phyloP scores from a whole-genome alignment of 495 filamentous ascomycete species.

The Neurospora sp. region DNA sequence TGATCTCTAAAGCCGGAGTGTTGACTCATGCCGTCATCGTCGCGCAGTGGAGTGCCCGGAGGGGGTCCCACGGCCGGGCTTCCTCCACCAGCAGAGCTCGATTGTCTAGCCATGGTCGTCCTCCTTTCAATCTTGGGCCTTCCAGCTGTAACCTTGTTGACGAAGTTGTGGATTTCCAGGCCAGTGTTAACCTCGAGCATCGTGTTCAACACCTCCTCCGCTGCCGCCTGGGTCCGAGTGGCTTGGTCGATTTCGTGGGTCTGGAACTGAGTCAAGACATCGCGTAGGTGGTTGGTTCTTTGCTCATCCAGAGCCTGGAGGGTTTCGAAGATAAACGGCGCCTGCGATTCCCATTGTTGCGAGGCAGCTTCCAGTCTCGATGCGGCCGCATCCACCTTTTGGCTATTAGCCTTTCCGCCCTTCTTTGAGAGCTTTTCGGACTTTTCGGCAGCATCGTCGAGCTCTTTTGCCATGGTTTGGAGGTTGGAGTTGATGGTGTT shows the following conservation, averaged over 20 bases:
- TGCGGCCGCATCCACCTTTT: constrained; percentile 68
- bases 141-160: constrained; percentile 37
- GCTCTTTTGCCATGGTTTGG: constrained; percentile 65
- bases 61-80: constrained; percentile 16
- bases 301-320: constrained; percentile 87
- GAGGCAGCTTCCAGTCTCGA: constrained; percentile 65
- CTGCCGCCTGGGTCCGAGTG: constrained; percentile 61
- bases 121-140: constrained; percentile 39
- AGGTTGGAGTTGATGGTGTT: constrained; percentile 75
- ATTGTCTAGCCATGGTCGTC: constrained; percentile 28
- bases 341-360: constrained; percentile 89
- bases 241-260: constrained; percentile 89
- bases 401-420: constrained; percentile 66
- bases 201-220: constrained; percentile 73
- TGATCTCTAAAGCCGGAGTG: constrained; percentile 45
- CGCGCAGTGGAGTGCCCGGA: constrained; percentile 16
- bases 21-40: constrained; percentile 55
- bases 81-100: constrained; percentile 27
- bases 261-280: constrained; percentile 83
- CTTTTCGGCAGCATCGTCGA: constrained; percentile 78
- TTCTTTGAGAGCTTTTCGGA: constrained; percentile 76
- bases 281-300: constrained; percentile 81
- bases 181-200: constrained; percentile 81
- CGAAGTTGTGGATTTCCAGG: constrained; percentile 85
- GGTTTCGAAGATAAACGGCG: constrained; percentile 91